Conservation (phyloP, 139 green algal genomes). For the Yamagishiella unicocca region DNA sequence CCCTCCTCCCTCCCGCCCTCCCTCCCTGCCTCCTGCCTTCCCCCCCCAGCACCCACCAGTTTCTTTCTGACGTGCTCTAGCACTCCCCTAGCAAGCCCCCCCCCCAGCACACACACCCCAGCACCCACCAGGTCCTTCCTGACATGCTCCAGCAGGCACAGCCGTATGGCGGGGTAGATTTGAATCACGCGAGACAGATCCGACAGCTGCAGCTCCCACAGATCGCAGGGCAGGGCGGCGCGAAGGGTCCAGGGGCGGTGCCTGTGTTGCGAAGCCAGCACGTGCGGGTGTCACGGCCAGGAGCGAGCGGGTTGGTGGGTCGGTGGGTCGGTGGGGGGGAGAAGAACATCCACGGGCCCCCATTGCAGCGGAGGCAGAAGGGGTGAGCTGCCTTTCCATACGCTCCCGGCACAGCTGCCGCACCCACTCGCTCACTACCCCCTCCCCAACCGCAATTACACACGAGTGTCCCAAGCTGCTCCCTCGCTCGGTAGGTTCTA, state of each 20-base stretch:
- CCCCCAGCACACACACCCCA: neutral
- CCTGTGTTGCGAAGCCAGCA: too few species aligned
- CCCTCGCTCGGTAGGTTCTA: too few species aligned
- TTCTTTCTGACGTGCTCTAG: too few species aligned
- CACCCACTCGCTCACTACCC: too few species aligned
- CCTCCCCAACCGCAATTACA: too few species aligned
- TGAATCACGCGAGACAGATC: conserved; percentile 34
- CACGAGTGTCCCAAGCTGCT: too few species aligned
- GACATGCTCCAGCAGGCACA: conserved; percentile 16
- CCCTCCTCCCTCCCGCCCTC: neutral
- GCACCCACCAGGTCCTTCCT: conserved; percentile 1
- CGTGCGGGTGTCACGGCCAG: too few species aligned
- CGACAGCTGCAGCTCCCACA: conserved; percentile 38
- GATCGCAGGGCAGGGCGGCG: neutral
- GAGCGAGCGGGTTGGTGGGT: neutral
- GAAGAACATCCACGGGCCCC: too few species aligned
- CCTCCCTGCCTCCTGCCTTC: neutral
- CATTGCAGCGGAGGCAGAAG: too few species aligned
- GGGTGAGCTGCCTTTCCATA: too few species aligned
- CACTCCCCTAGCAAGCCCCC: too few species aligned
- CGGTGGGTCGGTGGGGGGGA: neutral
- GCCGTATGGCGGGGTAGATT: conserved; percentile 31
- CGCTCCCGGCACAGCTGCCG: too few species aligned
- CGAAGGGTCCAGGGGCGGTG: conserved; percentile 39
- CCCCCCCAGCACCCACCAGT: neutral